phyloP scores from a whole-genome alignment of 192 early-diverging fungal species.

The Rhizoclosmatium sp. region DNA sequence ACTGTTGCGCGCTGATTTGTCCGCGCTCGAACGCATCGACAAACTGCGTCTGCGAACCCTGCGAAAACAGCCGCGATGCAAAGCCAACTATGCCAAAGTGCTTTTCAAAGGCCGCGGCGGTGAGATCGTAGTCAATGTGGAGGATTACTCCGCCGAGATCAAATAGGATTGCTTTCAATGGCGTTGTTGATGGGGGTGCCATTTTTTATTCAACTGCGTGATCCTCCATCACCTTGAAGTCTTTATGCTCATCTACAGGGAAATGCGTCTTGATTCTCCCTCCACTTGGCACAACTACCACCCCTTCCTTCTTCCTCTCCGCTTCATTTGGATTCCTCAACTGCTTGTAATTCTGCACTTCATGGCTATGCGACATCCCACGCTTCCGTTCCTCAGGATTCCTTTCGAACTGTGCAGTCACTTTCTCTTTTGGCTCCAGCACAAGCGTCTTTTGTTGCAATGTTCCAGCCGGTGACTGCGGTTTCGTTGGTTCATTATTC shows the following conservation, averaged over 20 bases:
- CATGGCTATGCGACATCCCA: neutral
- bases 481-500: neutral
- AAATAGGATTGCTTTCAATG: conserved; percentile 4
- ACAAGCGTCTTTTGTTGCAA: neutral
- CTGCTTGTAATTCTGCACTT: neutral
- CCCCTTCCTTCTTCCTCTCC: neutral
- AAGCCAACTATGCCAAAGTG: conserved; percentile 12
- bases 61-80: neutral
- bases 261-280: conserved; percentile 3
- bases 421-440: neutral
- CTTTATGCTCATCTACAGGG: conserved; percentile 3
- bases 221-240: neutral
- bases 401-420: neutral
- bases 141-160: conserved; percentile 28
- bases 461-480: neutral
- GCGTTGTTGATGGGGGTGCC: neutral
- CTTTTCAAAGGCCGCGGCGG: neutral
- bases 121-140: conserved; percentile 7
- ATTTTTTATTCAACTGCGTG: neutral
- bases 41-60: neutral
- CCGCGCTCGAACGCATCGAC: conserved; percentile 19
- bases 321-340: neutral
- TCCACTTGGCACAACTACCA: neutral
- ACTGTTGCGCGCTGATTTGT: neutral
- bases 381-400: neutral